Evolutionary conservation across 148 eudicot species (phyloP).

Genomic region (Fagopyrum tataricum): DNA sequence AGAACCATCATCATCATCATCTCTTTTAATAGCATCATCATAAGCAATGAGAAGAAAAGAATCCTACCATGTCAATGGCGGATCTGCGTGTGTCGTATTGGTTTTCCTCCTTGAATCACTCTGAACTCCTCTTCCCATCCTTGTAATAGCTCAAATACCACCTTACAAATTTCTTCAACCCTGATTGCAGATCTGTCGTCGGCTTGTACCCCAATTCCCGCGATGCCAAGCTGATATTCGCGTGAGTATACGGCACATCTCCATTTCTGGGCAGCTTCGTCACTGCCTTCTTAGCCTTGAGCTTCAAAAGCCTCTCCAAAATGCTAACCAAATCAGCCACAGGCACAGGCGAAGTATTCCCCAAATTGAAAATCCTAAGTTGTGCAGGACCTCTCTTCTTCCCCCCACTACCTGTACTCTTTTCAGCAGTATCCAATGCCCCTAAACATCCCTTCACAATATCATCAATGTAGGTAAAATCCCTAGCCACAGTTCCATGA

Average conservation of each 20-base stretch:
- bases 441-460: constrained; percentile 14
- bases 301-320: constrained; percentile 17
- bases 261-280: constrained; percentile 17
- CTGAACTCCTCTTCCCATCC: constrained; percentile 9
- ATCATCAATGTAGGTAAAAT: constrained; percentile 17
- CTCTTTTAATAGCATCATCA: neutral
- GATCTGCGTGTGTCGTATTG: neutral
- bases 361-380: constrained; percentile 16
- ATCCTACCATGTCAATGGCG: neutral
- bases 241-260: constrained; percentile 12
- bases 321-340: constrained; percentile 8
- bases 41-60: neutral
- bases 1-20: constrained; percentile 6
- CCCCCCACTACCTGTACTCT: constrained; percentile 12
- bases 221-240: constrained; percentile 10
- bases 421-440: constrained; percentile 14
- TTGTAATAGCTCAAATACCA: constrained; percentile 21
- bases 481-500: constrained; percentile 16
- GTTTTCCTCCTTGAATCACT: neutral
- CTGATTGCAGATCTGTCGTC: constrained; percentile 17
- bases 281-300: constrained; percentile 15
- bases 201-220: constrained; percentile 20
- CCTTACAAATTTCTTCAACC: constrained; percentile 21
- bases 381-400: constrained; percentile 15
- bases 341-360: constrained; percentile 14